Conservation (phyloP, 2,329 filamentous ascomycete genomes). For the Teratosphaeria zuluensis region DNA sequence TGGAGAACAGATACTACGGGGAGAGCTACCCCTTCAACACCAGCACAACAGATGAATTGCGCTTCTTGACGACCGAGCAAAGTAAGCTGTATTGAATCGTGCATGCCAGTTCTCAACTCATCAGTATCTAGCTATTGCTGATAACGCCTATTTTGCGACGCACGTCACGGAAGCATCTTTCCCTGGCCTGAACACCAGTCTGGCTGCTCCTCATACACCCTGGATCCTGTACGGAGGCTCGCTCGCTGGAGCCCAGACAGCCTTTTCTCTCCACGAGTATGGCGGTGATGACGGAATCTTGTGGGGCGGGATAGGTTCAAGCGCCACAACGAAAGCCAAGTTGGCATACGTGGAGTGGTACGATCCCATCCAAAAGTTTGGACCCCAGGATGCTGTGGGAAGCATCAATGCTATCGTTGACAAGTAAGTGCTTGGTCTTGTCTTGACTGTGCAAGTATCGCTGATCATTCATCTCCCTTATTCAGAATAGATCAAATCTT, state of each 20-base stretch:
- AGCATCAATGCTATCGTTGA: constrained; percentile 50
- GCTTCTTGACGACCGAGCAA: constrained; percentile 43
- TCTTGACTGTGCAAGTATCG: not conserved
- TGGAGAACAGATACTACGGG: constrained; percentile 45
- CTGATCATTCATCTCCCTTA: not conserved
- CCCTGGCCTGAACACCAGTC: constrained; percentile 32
- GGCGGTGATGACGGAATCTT: constrained; percentile 59
- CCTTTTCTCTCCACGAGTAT: constrained; percentile 39
- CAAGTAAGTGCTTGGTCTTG: constrained; percentile 21
- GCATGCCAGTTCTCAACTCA: not conserved
- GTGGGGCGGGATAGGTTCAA: constrained; percentile 69
- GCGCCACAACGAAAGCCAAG: constrained; percentile 66
- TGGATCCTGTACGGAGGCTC: constrained; percentile 39
- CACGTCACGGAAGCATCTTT: constrained; percentile 30
- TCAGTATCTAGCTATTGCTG: constrained; percentile 31
- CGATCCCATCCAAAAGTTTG: constrained; percentile 48
- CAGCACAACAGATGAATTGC: constrained; percentile 40
- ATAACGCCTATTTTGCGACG: constrained; percentile 44
- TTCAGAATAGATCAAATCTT: constrained; percentile 39
- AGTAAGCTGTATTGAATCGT: constrained; percentile 15
- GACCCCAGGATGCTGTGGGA: constrained; percentile 48
- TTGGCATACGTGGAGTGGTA: constrained; percentile 59
- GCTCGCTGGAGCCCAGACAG: constrained; percentile 35
- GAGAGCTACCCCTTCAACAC: constrained; percentile 40
- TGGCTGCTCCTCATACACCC: constrained; percentile 37